phyloP scores from a whole-genome alignment of 2,329 filamentous ascomycete species.

The Hawksworthiomyces lignivorus region DNA sequence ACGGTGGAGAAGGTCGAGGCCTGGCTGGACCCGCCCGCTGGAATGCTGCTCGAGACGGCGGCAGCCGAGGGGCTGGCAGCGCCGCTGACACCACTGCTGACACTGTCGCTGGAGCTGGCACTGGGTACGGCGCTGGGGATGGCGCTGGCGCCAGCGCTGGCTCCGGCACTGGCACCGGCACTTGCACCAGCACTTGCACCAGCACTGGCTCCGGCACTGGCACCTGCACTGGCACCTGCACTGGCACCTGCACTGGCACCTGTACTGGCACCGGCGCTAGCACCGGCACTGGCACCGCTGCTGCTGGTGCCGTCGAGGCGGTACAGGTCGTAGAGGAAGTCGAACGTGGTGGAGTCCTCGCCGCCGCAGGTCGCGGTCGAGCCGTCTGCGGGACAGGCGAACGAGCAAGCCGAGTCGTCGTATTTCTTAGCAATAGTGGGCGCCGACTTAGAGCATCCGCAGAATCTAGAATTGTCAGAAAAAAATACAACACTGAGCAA shows the following conservation, averaged over 20 bases:
- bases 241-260: not conserved
- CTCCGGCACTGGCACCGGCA: not conserved
- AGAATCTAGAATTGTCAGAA: too few relatives aligned
- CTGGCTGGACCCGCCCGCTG: not conserved
- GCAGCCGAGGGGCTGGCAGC: not conserved
- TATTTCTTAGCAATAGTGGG: slow-evolving; percentile 15
- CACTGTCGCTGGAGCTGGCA: not conserved
- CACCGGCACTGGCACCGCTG: not conserved
- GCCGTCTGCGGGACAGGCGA: slow-evolving; percentile 11
- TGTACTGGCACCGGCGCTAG: not conserved
- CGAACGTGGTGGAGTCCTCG: slow-evolving; percentile 9
- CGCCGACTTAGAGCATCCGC: slow-evolving; percentile 5
- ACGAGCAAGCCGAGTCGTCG: slow-evolving; percentile 10
- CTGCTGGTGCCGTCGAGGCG: not conserved
- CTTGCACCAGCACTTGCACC: too few relatives aligned
- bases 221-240: not conserved
- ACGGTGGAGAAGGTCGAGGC: not conserved
- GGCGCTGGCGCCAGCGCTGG: not conserved
- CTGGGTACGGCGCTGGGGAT: not conserved
- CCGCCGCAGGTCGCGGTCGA: slow-evolving; percentile 13
- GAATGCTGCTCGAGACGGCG: slow-evolving; percentile 1
- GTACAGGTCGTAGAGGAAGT: slow-evolving; percentile 16
- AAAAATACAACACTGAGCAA: too few relatives aligned
- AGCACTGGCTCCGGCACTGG: not conserved
- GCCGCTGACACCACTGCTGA: not conserved